Base-by-base conservation (phyloP, 2,329 filamentous ascomycete genomes). In the Seiridium unicorne region DNA sequence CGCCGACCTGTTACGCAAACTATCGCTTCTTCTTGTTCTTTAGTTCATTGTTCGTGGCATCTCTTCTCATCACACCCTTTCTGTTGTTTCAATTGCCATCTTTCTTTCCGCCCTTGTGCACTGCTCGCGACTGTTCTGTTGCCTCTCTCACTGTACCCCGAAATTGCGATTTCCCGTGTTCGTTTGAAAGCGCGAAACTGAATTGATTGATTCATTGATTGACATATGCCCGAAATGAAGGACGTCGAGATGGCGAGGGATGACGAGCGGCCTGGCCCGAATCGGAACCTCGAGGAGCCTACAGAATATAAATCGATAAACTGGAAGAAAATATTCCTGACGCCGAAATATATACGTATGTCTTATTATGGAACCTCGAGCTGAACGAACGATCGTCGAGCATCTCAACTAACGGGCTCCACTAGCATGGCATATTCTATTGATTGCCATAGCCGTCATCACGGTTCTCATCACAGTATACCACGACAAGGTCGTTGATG, bases 401-500 rank as follows among this genome's bases (percentile, higher is more conserved):
- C 18, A 26, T 36, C 26, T 40, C 13, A 46, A 26, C 32, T 48
- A 54, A 32, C 36, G 44, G 18, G 53, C 53, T 47, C 54, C 56
- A 51, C 55, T n/a, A 62, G 56, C 68, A 18, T 66, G 63, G 38
- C 69, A 68, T 62, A 68, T 75, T 13, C 55, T 76, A 31, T 49
- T 60, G 3, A 68, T 75, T 10, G 56, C 71, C 11, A 63, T 73
- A 26, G 46, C 68, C 11, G 63, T 75, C 4, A 58, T 73, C 3
- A 73, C 72, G 0, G 64, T 70, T 26, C 63, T 76, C 10, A 68
- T 77, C 44, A 72, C 73, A 5, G 60, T 77, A n/a, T 67, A 73
- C 18, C 75, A 78, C 61, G 73, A 76, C 62, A 59, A 75, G 51
- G 73, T 77, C 42, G 74, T 77, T 44, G 63, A 66, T 5, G 73